These are phyloP conservation scores for Gaeumannomyces tritici DNA, from an alignment of 2,329 filamentous ascomycete species.

Conservation along the genomic window DNA sequence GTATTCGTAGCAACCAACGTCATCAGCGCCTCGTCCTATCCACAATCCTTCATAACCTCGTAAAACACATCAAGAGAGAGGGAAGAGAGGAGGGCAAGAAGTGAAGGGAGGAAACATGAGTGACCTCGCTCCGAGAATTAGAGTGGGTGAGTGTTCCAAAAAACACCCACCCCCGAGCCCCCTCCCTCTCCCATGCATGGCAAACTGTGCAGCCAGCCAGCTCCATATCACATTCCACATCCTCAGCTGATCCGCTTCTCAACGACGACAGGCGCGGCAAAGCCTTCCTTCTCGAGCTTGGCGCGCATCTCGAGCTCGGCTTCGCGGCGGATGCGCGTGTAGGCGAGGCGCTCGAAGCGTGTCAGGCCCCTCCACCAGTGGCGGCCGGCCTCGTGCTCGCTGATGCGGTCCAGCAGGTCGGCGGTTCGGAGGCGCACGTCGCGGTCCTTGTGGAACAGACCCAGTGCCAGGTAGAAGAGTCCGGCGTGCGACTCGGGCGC, in stretches of 20 bases:
- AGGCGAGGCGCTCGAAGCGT: conserved; percentile 80
- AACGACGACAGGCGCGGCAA: conserved; percentile 20
- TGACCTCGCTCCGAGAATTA: neutral
- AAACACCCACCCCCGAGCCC: too few relatives aligned
- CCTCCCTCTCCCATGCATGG: too few relatives aligned
- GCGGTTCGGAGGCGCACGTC: conserved; percentile 71
- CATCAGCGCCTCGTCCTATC: neutral
- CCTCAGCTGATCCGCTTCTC: conserved; percentile 39
- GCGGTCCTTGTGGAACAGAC: conserved; percentile 79
- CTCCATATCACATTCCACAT: neutral
- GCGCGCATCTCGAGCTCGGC: conserved; percentile 40
- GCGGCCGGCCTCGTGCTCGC: conserved; percentile 78
- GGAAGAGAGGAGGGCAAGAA: conserved; percentile 11
- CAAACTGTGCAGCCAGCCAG: too few relatives aligned
- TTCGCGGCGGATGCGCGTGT: conserved; percentile 66
- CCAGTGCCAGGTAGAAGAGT: conserved; percentile 83
- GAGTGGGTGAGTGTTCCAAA: too few relatives aligned
- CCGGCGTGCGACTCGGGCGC: conserved; percentile 80
- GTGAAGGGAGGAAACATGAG: neutral
- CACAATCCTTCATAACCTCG: neutral
- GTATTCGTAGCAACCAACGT: neutral
- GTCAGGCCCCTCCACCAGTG: conserved; percentile 88
- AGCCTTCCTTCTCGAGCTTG: conserved; percentile 34
- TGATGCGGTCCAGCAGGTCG: conserved; percentile 71
- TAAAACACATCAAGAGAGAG: conserved; percentile 10